phyloP scores from a whole-genome alignment of 2,329 filamentous ascomycete species.

The Gliomastix tumulicola region DNA sequence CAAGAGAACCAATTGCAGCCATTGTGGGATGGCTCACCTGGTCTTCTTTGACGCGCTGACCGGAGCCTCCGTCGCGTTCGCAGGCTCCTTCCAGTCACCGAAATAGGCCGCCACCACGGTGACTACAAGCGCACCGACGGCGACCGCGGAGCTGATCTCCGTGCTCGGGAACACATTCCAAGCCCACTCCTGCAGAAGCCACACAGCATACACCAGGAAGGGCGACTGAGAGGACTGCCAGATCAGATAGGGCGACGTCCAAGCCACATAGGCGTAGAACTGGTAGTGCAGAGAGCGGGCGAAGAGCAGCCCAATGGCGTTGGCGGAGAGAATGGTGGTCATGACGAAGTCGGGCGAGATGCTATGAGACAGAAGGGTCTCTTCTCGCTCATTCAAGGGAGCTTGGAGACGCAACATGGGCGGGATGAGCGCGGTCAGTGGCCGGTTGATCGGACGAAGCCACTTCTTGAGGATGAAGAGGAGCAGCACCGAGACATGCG shows the following conservation, averaged over 20 bases:
- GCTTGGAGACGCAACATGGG: slow-evolving; percentile 33
- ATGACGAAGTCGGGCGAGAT: slow-evolving; percentile 68
- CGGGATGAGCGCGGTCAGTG: slow-evolving; percentile 44
- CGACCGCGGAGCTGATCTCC: slow-evolving; percentile 45
- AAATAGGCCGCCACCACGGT: slow-evolving; percentile 59
- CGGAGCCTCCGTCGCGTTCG: background rate
- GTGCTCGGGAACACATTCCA: slow-evolving; percentile 93
- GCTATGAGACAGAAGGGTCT: slow-evolving; percentile 46
- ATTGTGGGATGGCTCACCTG: slow-evolving; percentile 11
- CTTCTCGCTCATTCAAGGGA: slow-evolving; percentile 43
- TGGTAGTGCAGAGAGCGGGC: slow-evolving; percentile 90
- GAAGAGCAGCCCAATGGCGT: slow-evolving; percentile 74
- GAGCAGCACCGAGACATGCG: slow-evolving; percentile 59
- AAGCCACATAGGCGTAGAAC: slow-evolving; percentile 87
- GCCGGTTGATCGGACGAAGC: slow-evolving; percentile 60
- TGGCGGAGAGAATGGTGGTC: slow-evolving; percentile 69
- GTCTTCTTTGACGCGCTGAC: slow-evolving; percentile 16
- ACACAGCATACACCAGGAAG: slow-evolving; percentile 59
- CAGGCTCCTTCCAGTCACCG: slow-evolving; percentile 4
- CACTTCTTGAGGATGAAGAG: slow-evolving; percentile 63
- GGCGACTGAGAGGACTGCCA: slow-evolving; percentile 71
- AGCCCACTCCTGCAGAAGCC: slow-evolving; percentile 79
- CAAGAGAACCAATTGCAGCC: slow-evolving; percentile 3
- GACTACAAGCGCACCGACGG: slow-evolving; percentile 62
- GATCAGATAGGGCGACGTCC: slow-evolving; percentile 80